Evolutionary conservation across 495 filamentous ascomycete species (phyloP).

Genomic region (Penicillium ucsense): DNA sequence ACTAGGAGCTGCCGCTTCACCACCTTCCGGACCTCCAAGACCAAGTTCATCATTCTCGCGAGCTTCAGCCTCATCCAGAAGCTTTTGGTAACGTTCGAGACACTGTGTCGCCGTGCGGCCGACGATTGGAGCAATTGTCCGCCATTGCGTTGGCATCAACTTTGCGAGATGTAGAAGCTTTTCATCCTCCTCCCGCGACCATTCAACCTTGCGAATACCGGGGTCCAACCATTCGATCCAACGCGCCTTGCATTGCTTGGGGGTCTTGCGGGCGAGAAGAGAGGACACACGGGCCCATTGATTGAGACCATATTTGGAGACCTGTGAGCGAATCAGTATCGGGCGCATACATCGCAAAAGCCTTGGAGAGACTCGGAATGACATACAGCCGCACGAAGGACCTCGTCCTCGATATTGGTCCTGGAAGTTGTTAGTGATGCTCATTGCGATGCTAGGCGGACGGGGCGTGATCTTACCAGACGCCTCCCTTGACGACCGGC

Average conservation of each 20-base stretch:
- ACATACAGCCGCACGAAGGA: conserved; percentile 75
- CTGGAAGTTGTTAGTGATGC: conserved; percentile 21
- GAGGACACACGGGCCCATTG: conserved; percentile 99
- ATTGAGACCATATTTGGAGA: conserved; percentile 95
- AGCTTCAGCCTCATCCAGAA: conserved; percentile 91
- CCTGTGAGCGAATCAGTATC: conserved; percentile 31
- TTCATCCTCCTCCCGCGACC: conserved; percentile 98
- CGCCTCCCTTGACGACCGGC: conserved; percentile 97
- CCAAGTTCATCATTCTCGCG: conserved; percentile 78
- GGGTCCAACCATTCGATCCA: conserved; percentile 99
- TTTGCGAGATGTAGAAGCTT: conserved; percentile 93
- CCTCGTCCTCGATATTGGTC: conserved; percentile 83
- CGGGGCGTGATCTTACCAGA: conserved; percentile 61
- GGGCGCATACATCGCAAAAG: not conserved
- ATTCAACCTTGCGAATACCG: conserved; percentile 94
- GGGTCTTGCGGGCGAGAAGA: conserved; percentile 90
- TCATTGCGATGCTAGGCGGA: conserved; percentile 1
- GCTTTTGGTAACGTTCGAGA: conserved; percentile 90
- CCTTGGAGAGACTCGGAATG: not conserved
- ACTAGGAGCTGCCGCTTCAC: conserved; percentile 76
- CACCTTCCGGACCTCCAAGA: conserved; percentile 77
- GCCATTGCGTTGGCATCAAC: conserved; percentile 98
- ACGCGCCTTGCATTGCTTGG: conserved; percentile 97
- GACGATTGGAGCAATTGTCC: conserved; percentile 94
- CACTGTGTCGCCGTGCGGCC: conserved; percentile 95